A percentile compares a stretch with the other conserved stretches of the same genome.
phyloP scores from a whole-genome alignment of 805 yeast species.

The Grigorovia transvaalensis region DNA sequence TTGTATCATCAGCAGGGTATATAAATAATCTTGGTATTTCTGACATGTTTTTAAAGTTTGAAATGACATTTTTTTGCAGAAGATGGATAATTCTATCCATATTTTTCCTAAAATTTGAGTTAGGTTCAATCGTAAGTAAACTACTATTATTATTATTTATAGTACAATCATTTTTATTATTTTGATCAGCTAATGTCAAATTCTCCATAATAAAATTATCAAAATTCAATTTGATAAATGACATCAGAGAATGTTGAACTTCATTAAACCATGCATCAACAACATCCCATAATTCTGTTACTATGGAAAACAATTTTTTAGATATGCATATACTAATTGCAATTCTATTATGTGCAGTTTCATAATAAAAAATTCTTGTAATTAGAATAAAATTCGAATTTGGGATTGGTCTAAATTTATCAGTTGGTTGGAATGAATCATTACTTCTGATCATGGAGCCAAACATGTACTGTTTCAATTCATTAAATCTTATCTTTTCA shows the following conservation, averaged over 20 bases:
- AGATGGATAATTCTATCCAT: slow-evolving; percentile 17
- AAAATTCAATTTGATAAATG: slow-evolving; percentile 8
- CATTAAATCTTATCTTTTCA: slow-evolving; percentile 24
- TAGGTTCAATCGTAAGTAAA: slow-evolving; percentile 1
- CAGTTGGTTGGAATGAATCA: slow-evolving; percentile 16
- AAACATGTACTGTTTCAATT: slow-evolving; percentile 31
- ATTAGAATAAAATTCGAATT: slow-evolving; percentile 26
- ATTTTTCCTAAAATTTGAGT: slow-evolving; percentile 11
- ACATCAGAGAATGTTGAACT: slow-evolving; percentile 12
- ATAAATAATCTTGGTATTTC: slow-evolving; percentile 30
- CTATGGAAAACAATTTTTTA: slow-evolving; percentile 16
- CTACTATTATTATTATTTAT: background rate
- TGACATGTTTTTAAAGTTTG: slow-evolving; percentile 22
- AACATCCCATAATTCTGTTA: slow-evolving; percentile 28
- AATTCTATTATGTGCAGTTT: slow-evolving; percentile 16
- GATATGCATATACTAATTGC: slow-evolving; percentile 29
- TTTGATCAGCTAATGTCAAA: background rate
- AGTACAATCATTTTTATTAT: background rate
- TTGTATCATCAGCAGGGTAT: slow-evolving; percentile 22
- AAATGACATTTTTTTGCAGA: slow-evolving; percentile 24
- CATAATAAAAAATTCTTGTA: slow-evolving; percentile 26
- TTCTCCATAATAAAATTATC: background rate
- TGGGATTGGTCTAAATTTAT: slow-evolving; percentile 22
- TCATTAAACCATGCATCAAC: slow-evolving; percentile 23
- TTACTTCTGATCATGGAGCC: slow-evolving; percentile 31